Percentiles rank a stretch among this genome's conserved stretches.
phyloP scores from a whole-genome alignment of 345 rosid genomes.

The Moringa oleifera region DNA sequence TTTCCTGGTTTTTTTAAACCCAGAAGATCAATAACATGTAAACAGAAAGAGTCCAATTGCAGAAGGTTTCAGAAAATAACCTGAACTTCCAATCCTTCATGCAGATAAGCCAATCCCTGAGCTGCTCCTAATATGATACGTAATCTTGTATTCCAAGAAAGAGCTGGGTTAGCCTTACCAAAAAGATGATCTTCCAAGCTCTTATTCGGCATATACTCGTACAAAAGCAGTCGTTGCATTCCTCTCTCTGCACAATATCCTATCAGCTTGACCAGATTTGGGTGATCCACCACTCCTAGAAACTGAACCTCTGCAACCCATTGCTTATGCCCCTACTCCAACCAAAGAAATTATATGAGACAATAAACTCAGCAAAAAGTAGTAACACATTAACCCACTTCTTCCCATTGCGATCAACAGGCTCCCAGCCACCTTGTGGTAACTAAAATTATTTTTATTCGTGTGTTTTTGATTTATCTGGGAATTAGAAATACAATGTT shows the following conservation, averaged over 20 bases:
- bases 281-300: constrained; percentile 72
- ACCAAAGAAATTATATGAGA: constrained; percentile 2
- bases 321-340: constrained; percentile 77
- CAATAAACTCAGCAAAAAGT: background rate
- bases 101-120: constrained; percentile 77
- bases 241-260: constrained; percentile 82
- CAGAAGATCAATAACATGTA: too few species aligned
- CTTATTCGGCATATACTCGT: constrained; percentile 70
- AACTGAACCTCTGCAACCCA: constrained; percentile 92
- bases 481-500: too few species aligned
- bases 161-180: constrained; percentile 35
- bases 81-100: constrained; percentile 74
- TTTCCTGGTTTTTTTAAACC: background rate
- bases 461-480: too few species aligned
- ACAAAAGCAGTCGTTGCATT: constrained; percentile 70
- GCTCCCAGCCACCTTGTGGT: background rate
- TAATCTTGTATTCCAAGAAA: constrained; percentile 68
- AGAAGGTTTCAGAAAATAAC: constrained; percentile 24
- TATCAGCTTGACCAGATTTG: constrained; percentile 80
- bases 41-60: background rate
- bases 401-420: background rate
- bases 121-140: constrained; percentile 75
- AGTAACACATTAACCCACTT: background rate
- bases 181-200: constrained; percentile 96
- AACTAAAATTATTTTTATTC: too few species aligned